These are phyloP conservation scores for Lanzia echinophila DNA, from an alignment of 2,329 filamentous ascomycete species.

Conservation along the genomic window DNA sequence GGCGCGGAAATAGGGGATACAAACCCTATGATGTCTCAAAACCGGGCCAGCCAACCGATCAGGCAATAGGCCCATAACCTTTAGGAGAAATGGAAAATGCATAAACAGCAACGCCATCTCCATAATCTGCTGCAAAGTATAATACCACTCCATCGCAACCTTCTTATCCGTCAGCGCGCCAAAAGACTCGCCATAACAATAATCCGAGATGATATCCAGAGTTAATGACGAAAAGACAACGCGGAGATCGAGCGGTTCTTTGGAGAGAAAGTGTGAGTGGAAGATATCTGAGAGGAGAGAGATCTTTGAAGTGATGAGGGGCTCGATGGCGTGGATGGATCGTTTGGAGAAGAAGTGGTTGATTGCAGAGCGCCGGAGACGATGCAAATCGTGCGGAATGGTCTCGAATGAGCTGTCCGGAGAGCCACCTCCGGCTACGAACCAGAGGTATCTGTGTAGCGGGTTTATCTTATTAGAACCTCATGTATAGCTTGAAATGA, in stretches of 20 bases:
- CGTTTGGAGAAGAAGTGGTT: constrained; percentile 21
- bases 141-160: constrained; percentile 1
- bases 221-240: constrained; percentile 11
- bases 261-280: constrained; percentile 2
- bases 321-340: constrained; percentile 14
- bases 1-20: constrained; percentile 14
- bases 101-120: background rate
- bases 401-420: constrained; percentile 5
- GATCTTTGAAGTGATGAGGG: constrained; percentile 18
- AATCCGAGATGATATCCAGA: constrained; percentile 24
- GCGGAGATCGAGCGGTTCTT: constrained; percentile 1
- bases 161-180: constrained; percentile 13
- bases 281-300: constrained; percentile 10
- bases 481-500: background rate
- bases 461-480: background rate
- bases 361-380: constrained; percentile 17
- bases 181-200: constrained; percentile 22
- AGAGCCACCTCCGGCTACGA: background rate
- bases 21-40: constrained; percentile 3
- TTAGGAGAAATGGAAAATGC: constrained; percentile 1
- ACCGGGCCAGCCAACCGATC: constrained; percentile 9
- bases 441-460: background rate
- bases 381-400: constrained; percentile 18
- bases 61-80: background rate
- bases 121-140: constrained; percentile 1